Percentiles rank a stretch among this genome's conserved stretches.
Evolutionary conservation across 2,329 filamentous ascomycete genomes (phyloP).

Genomic region (Ophiosphaerella korrae): DNA sequence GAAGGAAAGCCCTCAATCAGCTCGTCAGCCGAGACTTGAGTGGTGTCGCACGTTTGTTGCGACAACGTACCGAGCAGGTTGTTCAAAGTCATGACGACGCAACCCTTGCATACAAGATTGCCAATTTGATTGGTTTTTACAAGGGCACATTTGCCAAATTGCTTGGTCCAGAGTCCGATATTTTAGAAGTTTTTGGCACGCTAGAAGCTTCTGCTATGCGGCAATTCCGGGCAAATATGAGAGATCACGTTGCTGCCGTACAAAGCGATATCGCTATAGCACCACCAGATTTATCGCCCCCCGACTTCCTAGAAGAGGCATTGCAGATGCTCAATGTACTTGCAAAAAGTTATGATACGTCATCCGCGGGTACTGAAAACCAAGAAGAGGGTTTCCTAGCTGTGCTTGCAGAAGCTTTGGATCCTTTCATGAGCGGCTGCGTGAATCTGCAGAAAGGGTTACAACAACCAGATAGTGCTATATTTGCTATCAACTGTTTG

Average conservation of each 20-base stretch:
- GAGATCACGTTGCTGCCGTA: slow-evolving; percentile 76
- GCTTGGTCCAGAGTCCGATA: slow-evolving; percentile 69
- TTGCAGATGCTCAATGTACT: slow-evolving; percentile 78
- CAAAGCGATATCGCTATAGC: slow-evolving; percentile 73
- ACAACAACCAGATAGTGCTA: slow-evolving; percentile 62
- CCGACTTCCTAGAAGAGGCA: slow-evolving; percentile 79
- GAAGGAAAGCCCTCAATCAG: slow-evolving; percentile 78
- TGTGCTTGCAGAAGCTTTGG: slow-evolving; percentile 77
- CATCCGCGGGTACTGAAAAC: slow-evolving; percentile 62
- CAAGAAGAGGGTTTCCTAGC: slow-evolving; percentile 73
- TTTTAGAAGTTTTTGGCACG: slow-evolving; percentile 70
- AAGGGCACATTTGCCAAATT: slow-evolving; percentile 81
- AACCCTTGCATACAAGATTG: slow-evolving; percentile 85
- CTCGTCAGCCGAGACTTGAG: slow-evolving; percentile 85
- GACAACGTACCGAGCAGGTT: slow-evolving; percentile 87
- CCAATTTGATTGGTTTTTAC: slow-evolving; percentile 90
- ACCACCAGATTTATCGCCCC: slow-evolving; percentile 75
- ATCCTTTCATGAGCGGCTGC: slow-evolving; percentile 82
- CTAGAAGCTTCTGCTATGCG: slow-evolving; percentile 78
- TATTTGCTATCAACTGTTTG: slow-evolving; percentile 77
- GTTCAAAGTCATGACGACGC: slow-evolving; percentile 91
- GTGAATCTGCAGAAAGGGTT: slow-evolving; percentile 69
- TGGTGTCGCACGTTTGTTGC: slow-evolving; percentile 81
- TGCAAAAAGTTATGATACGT: slow-evolving; percentile 86
- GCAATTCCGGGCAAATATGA: slow-evolving; percentile 81